phyloP scores from a whole-genome alignment of 306 rosid genomes.

The Begonia fuchsioides region DNA sequence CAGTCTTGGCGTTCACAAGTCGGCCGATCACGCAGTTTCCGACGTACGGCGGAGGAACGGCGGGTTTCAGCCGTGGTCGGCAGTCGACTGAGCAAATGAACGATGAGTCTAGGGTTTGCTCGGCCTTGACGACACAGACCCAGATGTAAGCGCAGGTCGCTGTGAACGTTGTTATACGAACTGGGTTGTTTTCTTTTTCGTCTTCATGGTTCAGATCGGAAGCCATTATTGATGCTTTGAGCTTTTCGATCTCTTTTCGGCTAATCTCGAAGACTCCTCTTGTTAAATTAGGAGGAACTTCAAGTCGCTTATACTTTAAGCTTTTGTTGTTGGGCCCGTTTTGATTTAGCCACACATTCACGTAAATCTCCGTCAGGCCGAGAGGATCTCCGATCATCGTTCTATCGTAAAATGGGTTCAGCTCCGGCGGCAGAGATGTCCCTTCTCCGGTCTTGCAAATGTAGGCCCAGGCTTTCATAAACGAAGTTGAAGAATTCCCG shows the following conservation, averaged over 20 bases:
- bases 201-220: not conserved
- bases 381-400: too few species aligned
- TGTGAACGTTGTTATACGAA: slow-evolving; percentile 8
- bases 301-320: not conserved
- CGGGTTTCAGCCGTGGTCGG: not conserved
- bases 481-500: not conserved
- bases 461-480: not conserved
- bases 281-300: not conserved
- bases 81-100: not conserved
- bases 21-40: slow-evolving; percentile 12
- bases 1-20: not conserved
- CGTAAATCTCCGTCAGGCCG: too few species aligned
- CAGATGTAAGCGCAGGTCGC: slow-evolving; percentile 11
- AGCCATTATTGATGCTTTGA: not conserved
- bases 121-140: slow-evolving; percentile 17
- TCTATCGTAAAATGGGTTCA: not conserved
- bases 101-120: slow-evolving; percentile 1
- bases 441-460: not conserved
- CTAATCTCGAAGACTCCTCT: slow-evolving; percentile 9
- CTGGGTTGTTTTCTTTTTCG: not conserved
- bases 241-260: not conserved
- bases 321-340: slow-evolving; percentile 5
- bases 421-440: not conserved
- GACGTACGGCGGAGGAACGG: slow-evolving; percentile 6
- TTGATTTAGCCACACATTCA: too few species aligned